Base-by-base conservation (phyloP, 306 rosid species). In the Glycine soja region DNA sequence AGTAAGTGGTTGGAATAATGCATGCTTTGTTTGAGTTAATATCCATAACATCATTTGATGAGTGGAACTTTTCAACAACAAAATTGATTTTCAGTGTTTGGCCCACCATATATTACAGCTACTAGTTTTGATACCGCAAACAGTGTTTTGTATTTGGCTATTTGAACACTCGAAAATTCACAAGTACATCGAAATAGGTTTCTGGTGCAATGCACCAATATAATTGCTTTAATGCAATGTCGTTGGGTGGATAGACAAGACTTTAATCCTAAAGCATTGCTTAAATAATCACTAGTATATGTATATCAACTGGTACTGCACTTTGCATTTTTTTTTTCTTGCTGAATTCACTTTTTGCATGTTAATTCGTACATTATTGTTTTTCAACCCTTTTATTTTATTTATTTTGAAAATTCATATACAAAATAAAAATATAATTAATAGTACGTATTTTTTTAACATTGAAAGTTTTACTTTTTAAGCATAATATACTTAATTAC, bases 171-270 rank as follows among this genome's bases (percentile, higher is more conserved):
- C 30, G 2, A 48, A 78, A 72, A 5, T 14, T 52, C 74, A 72
- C 11, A 12, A 62, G 79, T 52, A 81, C 57, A 47, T 5, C 30
- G 30, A 24, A 62, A 36, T 58, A 38, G 57, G n/a, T 48, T 8
- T 51, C 14, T 11, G 47, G 51, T 81, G 68, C 82, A 82, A 69
- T 82, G 73, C 78, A 76, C 42, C 74, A 52, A 19, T 50, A 50
- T n/a, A 53, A 52, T 74, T 64, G 75, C 75, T 42, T 81, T 81
- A 53, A 64, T 64, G 80, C 15, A 42, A 8, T 81, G 84, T 81
- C 84, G 84, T 74, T 81, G 3, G 84, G 80, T 64, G 80, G 52
- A 54, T 43, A 74, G 80, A 81, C 84, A 81, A 0, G 0, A 4
- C 64, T 65, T 65, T 62, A 72, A 61, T 80, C 72, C 53, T 40